Base-by-base conservation (phyloP, 73 alveolate species). In the Paramecium biaurelia region DNA sequence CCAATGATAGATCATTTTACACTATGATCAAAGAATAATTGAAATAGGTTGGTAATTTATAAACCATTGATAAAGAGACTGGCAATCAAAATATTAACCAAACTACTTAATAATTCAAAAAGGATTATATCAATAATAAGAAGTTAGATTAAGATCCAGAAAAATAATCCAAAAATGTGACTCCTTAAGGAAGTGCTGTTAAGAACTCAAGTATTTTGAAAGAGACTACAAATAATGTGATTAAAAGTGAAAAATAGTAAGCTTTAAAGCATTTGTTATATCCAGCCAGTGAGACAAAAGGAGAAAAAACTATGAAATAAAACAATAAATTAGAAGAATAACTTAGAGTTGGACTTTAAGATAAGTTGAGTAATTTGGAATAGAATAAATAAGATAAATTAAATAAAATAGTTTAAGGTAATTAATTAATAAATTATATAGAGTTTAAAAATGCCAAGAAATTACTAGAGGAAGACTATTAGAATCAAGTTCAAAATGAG, bases 1-100 rank as follows among this genome's bases (percentile, higher is more conserved):
- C 90, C 4, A 79, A 47, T 30, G 90, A 79, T 45, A 15, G 56
- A 79, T 79, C 90, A 30, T 79, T 79, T 45, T 79, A 79, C 47
- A 47, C 63, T 0, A 23, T 79, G 49, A 79, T 79, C 23, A 41
- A 47, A 24, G 90, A 79, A 21, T 45, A 79, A 45, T 34, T 79
- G 42, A 79, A 79, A 45, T 45, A 79, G 23, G 90, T 79, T 15
- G 47, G 45, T n/a, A 42, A 79, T 10, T 12, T 43, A 42, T 32
- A 79, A 42, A 24, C 70, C 10, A 79, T 32, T 79, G 37, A 53
- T 15, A 53, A 53, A 53, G 68, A 53, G 11, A 15, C 68, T 5
- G 18, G 30, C 32, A 53, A 53, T 53, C 23, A n/a, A 53, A 53
- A 53, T 53, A 53, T 53, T 4, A 53, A 6, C 30, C 30, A 53